Conservation (phyloP, 441 rosid genomes). For the Pelargonium myrrhifolium region DNA sequence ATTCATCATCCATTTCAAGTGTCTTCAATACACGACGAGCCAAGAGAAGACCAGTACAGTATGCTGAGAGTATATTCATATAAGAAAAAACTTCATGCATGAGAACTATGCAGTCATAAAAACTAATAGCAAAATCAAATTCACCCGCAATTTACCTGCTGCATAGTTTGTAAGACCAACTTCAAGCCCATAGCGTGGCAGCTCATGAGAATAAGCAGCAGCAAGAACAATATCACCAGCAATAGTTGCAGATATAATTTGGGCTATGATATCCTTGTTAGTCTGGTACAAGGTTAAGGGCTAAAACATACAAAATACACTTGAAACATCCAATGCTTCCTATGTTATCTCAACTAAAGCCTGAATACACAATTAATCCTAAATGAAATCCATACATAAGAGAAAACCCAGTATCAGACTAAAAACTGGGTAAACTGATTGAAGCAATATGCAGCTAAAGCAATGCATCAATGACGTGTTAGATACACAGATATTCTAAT, state of each 20-base stretch:
- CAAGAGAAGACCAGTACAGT: slow-evolving; percentile 85
- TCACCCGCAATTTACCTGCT: slow-evolving; percentile 38
- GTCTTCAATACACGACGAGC: slow-evolving; percentile 73
- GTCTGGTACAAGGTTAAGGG: slow-evolving; percentile 34
- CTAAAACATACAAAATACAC: slow-evolving; percentile 10
- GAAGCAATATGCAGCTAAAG: too few relatives aligned
- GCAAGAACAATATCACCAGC: slow-evolving; percentile 71
- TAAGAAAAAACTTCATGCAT: neutral
- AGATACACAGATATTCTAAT: neutral
- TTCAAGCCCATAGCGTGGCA: slow-evolving; percentile 66
- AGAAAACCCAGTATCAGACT: neutral
- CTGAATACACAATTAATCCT: neutral
- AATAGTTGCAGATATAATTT: slow-evolving; percentile 57
- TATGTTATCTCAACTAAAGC: neutral
- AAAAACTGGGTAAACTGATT: too few relatives aligned
- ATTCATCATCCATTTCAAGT: slow-evolving; percentile 73
- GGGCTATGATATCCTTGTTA: slow-evolving; percentile 68
- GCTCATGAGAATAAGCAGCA: slow-evolving; percentile 77
- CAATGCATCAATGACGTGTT: neutral
- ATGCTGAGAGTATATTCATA: slow-evolving; percentile 37
- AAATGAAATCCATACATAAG: neutral
- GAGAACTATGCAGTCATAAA: neutral
- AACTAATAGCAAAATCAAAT: neutral
- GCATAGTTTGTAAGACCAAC: slow-evolving; percentile 84
- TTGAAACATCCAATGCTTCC: neutral